Base-by-base conservation (phyloP, 2,329 filamentous ascomycete species). In the Fusarium subglutinans region DNA sequence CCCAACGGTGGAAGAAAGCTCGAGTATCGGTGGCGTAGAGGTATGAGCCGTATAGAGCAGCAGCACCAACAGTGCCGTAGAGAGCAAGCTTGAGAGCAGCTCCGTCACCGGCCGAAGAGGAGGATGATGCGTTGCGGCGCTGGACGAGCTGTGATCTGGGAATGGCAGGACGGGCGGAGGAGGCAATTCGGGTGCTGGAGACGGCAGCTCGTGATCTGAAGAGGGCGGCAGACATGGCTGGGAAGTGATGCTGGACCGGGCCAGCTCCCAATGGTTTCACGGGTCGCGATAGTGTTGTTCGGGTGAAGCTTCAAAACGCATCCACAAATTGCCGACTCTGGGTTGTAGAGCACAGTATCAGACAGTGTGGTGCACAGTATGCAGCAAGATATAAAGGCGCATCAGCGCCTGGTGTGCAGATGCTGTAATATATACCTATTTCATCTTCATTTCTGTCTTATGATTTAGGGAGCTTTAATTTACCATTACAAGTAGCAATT, bases 11-110 rank as follows among this genome's bases (percentile, higher is more conserved):
- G 66, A 91, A 79, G 66, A 90, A 92, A 47, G 92, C 90, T 70
- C 93, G 87, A 12, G 92, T 94, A 80, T 95, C 93, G 61, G 92
- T 94, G n/a, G 86, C 83, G 79, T 94, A 94, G 72, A 93, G 82
- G 81, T 92, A 94, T 48, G 86, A 83, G 51, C 87, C 83, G 60
- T 82, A 86, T 33, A 85, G 77, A 6, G 84, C 79, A 7, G 84
- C 81, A 13, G 83, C 84, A 13, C 87, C 66, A 14, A 83, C 81
- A 37, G 83, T 80, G 54, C 84, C 80, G 69, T 85, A 85, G 28
- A 86, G 69, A 30, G 84, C 69, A 14, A 81, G 79, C 70, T 84
- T 86, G 45, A 79, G 70, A n/a, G 65, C 65, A 55, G 78, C 78
- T 62, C 75, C 77, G 55, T 77, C 70, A 69, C 77, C 79, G 50